phyloP scores from a whole-genome alignment of 345 rosid species.

The Mangifera indica region DNA sequence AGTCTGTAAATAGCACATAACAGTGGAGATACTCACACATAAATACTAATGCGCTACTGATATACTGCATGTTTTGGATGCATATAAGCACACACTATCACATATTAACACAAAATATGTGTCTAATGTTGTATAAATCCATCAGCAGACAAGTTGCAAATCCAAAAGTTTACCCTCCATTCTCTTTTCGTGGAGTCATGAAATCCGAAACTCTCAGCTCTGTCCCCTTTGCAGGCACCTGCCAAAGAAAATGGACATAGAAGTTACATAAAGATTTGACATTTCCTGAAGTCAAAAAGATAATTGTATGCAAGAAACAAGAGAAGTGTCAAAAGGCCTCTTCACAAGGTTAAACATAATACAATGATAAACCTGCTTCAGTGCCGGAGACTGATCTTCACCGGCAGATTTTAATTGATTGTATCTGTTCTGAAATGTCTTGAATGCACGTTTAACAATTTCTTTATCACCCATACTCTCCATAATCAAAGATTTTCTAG shows the following conservation, averaged over 20 bases:
- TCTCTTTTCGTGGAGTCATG: slow-evolving; percentile 42
- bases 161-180: slow-evolving; percentile 55
- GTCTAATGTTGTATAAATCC: slow-evolving; percentile 4
- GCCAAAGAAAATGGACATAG: slow-evolving; percentile 18
- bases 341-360: slow-evolving; percentile 2
- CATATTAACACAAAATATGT: slow-evolving; percentile 9
- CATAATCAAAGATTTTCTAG: slow-evolving; percentile 72
- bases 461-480: slow-evolving; percentile 98
- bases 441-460: slow-evolving; percentile 80
- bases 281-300: not conserved
- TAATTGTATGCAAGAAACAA: not conserved
- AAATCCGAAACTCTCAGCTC: slow-evolving; percentile 39
- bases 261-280: not conserved
- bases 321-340: slow-evolving; percentile 7
- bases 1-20: slow-evolving; percentile 6
- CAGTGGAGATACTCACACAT: slow-evolving; percentile 9
- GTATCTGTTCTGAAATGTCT: slow-evolving; percentile 64
- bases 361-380: slow-evolving; percentile 50
- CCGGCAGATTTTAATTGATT: slow-evolving; percentile 43
- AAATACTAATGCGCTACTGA: slow-evolving; percentile 7
- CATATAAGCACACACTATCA: slow-evolving; percentile 4
- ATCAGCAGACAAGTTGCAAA: slow-evolving; percentile 18
- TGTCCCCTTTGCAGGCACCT: slow-evolving; percentile 44
- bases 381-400: slow-evolving; percentile 39
- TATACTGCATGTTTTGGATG: not conserved